phyloP scores from a whole-genome alignment of 768 basidiomycete genomes.

The Podaxis sp. region DNA sequence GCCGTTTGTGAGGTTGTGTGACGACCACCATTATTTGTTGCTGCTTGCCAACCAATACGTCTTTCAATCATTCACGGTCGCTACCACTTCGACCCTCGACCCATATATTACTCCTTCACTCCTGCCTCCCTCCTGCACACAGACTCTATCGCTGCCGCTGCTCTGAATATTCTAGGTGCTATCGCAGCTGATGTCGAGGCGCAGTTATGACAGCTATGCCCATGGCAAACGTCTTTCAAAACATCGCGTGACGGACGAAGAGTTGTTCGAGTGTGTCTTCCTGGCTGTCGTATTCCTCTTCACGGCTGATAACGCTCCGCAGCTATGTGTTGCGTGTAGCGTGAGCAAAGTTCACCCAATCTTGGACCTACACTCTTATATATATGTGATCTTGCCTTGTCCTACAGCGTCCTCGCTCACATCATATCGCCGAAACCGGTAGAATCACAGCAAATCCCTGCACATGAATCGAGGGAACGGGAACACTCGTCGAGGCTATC shows the following conservation, averaged over 20 bases:
- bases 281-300: conserved; percentile 17
- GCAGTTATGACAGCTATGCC: conserved; percentile 71
- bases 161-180: conserved; percentile 6
- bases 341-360: conserved; percentile 47
- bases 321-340: conserved; percentile 85
- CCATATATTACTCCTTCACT: neutral
- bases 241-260: conserved; percentile 80
- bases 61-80: neutral
- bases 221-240: conserved; percentile 75
- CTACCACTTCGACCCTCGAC: neutral
- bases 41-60: conserved; percentile 4
- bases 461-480: conserved; percentile 35
- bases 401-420: conserved; percentile 66
- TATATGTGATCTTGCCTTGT: conserved; percentile 18
- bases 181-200: conserved; percentile 57
- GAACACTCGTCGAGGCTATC: conserved; percentile 72
- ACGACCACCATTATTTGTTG: conserved; percentile 12
- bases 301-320: conserved; percentile 10
- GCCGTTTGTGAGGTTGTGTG: neutral
- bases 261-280: conserved; percentile 71
- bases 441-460: conserved; percentile 31
- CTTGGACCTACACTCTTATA: conserved; percentile 12
- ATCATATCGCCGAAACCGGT: conserved; percentile 61
- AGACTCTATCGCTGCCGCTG: neutral
- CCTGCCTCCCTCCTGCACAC: neutral